phyloP scores from a whole-genome alignment of 805 yeast genomes.

The Millerozyma acaciae region DNA sequence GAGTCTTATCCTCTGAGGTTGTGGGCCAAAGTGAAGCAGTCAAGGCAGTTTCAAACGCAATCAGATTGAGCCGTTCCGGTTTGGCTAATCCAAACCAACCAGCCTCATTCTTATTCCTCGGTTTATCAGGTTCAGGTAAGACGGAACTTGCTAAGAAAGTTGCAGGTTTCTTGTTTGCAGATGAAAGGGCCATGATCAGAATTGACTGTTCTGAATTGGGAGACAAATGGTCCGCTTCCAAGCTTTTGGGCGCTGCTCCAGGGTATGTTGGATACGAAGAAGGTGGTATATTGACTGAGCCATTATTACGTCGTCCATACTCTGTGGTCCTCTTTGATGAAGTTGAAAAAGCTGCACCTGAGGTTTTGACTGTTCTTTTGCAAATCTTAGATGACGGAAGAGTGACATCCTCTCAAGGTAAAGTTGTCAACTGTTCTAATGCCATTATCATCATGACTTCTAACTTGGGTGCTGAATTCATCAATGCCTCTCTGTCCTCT shows the following conservation, averaged over 20 bases:
- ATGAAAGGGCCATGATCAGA: slow-evolving; percentile 94
- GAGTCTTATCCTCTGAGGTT: slow-evolving; percentile 72
- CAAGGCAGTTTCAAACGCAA: slow-evolving; percentile 92
- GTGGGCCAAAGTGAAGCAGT: slow-evolving; percentile 97
- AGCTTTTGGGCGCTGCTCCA: slow-evolving; percentile 94
- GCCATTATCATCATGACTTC: slow-evolving; percentile 94
- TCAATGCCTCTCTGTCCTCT: slow-evolving; percentile 61
- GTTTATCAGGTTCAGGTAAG: slow-evolving; percentile 96
- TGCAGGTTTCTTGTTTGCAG: slow-evolving; percentile 94
- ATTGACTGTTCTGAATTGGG: slow-evolving; percentile 95
- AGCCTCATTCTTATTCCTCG: slow-evolving; percentile 89
- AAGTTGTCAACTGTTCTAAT: slow-evolving; percentile 88
- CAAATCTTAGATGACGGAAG: slow-evolving; percentile 97
- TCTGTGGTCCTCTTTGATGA: slow-evolving; percentile 96
- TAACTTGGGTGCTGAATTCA: slow-evolving; percentile 90
- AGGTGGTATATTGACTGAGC: slow-evolving; percentile 95
- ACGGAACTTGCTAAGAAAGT: slow-evolving; percentile 96
- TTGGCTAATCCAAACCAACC: slow-evolving; percentile 96
- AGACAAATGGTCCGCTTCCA: slow-evolving; percentile 94
- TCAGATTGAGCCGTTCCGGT: slow-evolving; percentile 90
- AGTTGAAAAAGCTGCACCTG: slow-evolving; percentile 98
- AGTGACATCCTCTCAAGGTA: slow-evolving; percentile 91
- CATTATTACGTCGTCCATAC: slow-evolving; percentile 85
- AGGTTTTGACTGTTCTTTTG: slow-evolving; percentile 84
- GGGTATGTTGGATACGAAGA: slow-evolving; percentile 95